Base-by-base conservation (phyloP, 2,329 filamentous ascomycete species). In the Xylariaceae sp. region DNA sequence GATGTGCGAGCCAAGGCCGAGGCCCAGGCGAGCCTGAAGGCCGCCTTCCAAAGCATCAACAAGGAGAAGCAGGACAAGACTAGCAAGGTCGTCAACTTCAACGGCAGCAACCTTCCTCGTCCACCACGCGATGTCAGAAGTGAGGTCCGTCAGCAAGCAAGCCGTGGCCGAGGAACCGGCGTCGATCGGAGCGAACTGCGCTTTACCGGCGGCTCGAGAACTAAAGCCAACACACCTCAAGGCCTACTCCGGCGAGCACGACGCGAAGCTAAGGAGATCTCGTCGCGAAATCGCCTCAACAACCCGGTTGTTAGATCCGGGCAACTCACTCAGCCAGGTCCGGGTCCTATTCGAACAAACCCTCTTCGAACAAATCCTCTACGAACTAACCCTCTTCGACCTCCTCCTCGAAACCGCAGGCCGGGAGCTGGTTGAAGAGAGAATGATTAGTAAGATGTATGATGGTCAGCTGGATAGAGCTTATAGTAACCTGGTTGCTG, bases 11-110 rank as follows among this genome's bases (percentile, higher is more conserved):
- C 79, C 42, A 73, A 85, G 6, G 71, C 73, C 4, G 70, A 72
- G 19, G 82, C 84, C 53, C 75, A 80, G 47, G 75, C 73, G 48
- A 72, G 71, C 42, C 70, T 89, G 45, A 77, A 72, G 56, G 72
- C 71, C 37, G 75, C 77, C 34, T 68, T 85, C 37, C 73, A 75
- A 12, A 77, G 74, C 12, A 72, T 85, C 50, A 74, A 76, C 56
- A 69, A 79, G 47, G 70, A 80, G 49, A 79, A 80, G 53, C 73
- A 76, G 27, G 72, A 74, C 44, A 79, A 83, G 45, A 72, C 71
- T 12, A 76, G 77, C 48, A 75, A 73, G 47, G 72, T 87, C 29
- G 71, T 86, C 22, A 50, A 52, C 34, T 64, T 55, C 27, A 72
- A 77, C 47, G 65, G 68, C 36, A 70, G 65, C 22, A 52, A 61